phyloP scores from a whole-genome alignment of 257 asterid species.

The Coffea eugenioides region DNA sequence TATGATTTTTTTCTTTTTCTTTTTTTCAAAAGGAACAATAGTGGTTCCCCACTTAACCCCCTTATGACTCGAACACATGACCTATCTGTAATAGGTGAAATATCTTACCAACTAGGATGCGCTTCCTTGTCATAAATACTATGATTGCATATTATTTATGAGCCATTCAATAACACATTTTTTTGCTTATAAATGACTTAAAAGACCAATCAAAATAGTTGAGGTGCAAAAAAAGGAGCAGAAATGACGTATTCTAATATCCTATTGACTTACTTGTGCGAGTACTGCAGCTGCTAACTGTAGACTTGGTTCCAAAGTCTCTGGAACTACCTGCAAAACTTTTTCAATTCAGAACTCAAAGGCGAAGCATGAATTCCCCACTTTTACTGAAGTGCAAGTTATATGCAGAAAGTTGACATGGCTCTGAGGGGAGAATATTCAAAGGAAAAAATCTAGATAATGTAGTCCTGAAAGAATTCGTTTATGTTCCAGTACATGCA shows the following conservation, averaged over 20 bases:
- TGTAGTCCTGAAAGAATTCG: not conserved
- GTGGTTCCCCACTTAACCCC: no score
- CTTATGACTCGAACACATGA: no score
- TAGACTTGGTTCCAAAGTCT: conserved; percentile 98
- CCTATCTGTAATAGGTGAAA: no score
- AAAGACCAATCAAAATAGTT: not conserved
- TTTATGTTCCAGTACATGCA: not conserved
- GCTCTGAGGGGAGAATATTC: not conserved
- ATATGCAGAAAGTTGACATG: not conserved
- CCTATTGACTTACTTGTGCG: conserved; percentile 71
- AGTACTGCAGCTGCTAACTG: conserved; percentile 99
- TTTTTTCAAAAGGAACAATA: no score
- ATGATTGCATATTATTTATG: not conserved
- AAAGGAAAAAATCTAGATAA: not conserved
- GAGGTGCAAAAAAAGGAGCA: not conserved
- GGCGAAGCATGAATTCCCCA: not conserved
- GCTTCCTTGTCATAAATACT: no score
- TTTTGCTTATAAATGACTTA: not conserved
- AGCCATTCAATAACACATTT: not conserved
- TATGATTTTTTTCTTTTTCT: no score
- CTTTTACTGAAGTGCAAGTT: not conserved
- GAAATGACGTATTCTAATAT: not conserved
- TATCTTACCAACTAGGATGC: no score
- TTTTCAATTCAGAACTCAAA: conserved; percentile 4
- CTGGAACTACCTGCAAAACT: conserved; percentile 87